Base-by-base conservation (phyloP, 78 protist species). In the Paratrimastix pyriformis region DNA sequence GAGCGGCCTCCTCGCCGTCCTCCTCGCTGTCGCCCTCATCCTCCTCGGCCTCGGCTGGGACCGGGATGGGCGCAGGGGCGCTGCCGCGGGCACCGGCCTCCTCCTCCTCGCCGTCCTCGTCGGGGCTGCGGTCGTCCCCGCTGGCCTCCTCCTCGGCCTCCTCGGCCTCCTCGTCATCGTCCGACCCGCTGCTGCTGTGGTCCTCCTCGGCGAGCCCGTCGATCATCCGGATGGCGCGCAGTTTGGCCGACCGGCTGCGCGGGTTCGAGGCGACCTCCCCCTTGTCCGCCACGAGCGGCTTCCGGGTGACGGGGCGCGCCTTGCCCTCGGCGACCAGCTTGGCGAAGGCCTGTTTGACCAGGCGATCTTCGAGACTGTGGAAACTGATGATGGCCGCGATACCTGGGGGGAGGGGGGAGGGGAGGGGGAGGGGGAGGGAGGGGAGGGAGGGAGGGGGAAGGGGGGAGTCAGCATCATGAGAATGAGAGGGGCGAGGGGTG, bases 191-290 rank as follows among this genome's bases (percentile, higher is more conserved):
- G 18, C 21, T 21, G 21, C 21, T 21, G 18, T 52, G 35, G 21
- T 52, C 57, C 57, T 52, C 57, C 57, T 52, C 35, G 18, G 35
- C 18, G 18, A 18, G 35, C 57, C 18, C 21, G 18, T 52, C 57
- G 18, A 26, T 26, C 21, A 15, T 62, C 37, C 18, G 29, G 18
- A 62, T 62, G 42, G 21, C 39, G 26, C 68, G 29, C 11, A 62
- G 21, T 15, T 62, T 62, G 68, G 68, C 68, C 29, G 68, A 62
- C 45, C 68, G 68, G 18, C 68, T 62, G 11, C 68, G 68, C 13
- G 68, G 68, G 21, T 62, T 62, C 37, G 15, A 15, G 29, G 39
- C 26, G 37, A 62, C 42, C 18, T 62, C 68, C 11, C 21, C 37
- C 24, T 11, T 15, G 24, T 15, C 15, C 68, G 68, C 42, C 39